These are phyloP conservation scores for Paramecium sonneborni DNA, from an alignment of 73 alveolate genomes.

Conservation along the genomic window DNA sequence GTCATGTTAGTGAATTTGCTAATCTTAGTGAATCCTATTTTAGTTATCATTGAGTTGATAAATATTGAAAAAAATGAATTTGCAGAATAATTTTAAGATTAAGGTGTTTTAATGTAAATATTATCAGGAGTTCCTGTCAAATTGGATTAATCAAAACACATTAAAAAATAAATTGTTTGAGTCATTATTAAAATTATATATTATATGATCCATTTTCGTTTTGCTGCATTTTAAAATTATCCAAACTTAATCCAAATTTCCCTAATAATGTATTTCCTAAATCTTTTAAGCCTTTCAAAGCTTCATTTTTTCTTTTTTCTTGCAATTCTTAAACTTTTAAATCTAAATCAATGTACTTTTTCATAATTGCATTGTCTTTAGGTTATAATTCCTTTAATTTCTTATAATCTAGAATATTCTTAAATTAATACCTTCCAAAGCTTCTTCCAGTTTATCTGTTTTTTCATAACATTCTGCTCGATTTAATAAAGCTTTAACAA, in stretches of 20 bases:
- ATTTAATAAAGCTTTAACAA: conserved; percentile 62
- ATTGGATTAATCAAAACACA: conserved; percentile 11
- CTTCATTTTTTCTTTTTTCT: conserved; percentile 68
- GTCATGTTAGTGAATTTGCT: conserved; percentile 63
- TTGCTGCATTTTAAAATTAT: conserved; percentile 68
- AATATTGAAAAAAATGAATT: conserved; percentile 50
- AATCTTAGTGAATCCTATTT: conserved; percentile 29
- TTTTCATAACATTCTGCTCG: conserved; percentile 66
- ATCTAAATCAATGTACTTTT: conserved; percentile 10
- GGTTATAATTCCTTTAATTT: conserved; percentile 58
- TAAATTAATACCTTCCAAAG: conserved; percentile 53
- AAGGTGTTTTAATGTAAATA: conserved; percentile 36
- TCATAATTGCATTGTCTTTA: neutral
- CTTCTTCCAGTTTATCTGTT: conserved; percentile 68
- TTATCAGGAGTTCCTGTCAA: conserved; percentile 37
- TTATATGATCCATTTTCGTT: conserved; percentile 72
- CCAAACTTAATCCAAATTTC: conserved; percentile 71
- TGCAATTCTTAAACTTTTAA: conserved; percentile 32
- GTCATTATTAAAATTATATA: conserved; percentile 66
- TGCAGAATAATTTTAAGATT: conserved; percentile 21
- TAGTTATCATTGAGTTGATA: conserved; percentile 56
- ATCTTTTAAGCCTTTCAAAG: conserved; percentile 69
- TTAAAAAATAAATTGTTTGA: neutral
- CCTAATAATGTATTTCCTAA: conserved; percentile 69
- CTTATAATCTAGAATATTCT: conserved; percentile 39